These are phyloP conservation scores for Ceriops tagal DNA, from an alignment of 345 rosid genomes.

Conservation along the genomic window DNA sequence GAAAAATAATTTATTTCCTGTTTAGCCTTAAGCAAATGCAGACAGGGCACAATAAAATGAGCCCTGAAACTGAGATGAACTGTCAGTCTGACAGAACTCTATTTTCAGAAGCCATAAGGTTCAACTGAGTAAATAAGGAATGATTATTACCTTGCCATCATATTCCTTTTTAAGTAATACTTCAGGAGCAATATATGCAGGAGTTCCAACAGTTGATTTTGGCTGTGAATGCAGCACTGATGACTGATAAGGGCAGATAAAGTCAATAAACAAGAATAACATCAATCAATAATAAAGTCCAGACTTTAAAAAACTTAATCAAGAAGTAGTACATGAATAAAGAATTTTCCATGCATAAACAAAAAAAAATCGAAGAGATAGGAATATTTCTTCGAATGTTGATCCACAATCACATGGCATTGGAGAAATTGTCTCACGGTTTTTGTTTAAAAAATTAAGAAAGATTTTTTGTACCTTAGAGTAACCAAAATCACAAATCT, in stretches of 20 bases:
- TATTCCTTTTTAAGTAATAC: conserved; percentile 94
- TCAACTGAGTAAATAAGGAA: background rate
- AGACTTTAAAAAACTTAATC: background rate
- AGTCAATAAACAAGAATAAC: conserved; percentile 3
- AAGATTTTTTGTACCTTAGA: conserved; percentile 60
- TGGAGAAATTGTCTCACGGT: background rate
- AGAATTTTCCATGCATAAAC: background rate
- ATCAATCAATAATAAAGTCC: conserved; percentile 7
- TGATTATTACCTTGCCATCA: conserved; percentile 80
- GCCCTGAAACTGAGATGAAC: too few relatives aligned
- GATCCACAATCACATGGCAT: background rate
- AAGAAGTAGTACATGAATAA: background rate
- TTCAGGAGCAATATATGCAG: conserved; percentile 99
- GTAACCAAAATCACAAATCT: conserved; percentile 99
- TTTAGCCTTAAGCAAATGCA: too few relatives aligned
- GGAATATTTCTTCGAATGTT: background rate
- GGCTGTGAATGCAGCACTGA: conserved; percentile 97
- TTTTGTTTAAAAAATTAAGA: conserved; percentile 1
- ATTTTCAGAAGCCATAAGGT: too few relatives aligned
- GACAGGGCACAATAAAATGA: too few relatives aligned
- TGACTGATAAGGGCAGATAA: conserved; percentile 48
- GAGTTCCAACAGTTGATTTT: conserved; percentile 97
- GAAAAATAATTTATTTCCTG: too few relatives aligned
- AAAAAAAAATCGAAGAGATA: background rate
- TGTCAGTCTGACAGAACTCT: too few relatives aligned